Conservation (phyloP, 192 early-diverging fungal genomes). For the Rhizophagus clarus region DNA sequence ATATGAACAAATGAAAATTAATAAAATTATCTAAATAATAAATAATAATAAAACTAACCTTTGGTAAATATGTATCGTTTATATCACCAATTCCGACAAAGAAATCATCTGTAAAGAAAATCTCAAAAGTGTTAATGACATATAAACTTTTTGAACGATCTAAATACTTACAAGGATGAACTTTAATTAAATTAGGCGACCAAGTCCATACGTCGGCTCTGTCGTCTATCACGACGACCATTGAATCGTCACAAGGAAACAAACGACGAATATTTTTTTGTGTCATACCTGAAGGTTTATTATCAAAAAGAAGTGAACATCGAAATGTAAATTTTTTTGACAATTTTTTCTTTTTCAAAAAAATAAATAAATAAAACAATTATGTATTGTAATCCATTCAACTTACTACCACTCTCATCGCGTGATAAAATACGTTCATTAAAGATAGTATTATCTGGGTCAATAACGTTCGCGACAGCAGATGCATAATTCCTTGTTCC, state of each 20-base stretch:
- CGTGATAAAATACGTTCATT: constrained; percentile 88
- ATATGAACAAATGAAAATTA: background rate
- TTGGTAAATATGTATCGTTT: constrained; percentile 71
- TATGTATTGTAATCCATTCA: background rate
- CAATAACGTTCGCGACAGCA: constrained; percentile 82
- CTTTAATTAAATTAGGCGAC: constrained; percentile 87
- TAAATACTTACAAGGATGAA: constrained; percentile 77
- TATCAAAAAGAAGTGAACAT: background rate
- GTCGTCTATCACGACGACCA: constrained; percentile 97
- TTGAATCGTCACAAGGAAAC: constrained; percentile 92
- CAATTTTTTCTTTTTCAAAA: background rate
- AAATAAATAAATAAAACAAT: background rate
- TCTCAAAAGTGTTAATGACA: constrained; percentile 5
- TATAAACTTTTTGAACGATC: background rate
- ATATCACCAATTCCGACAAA: constrained; percentile 97
- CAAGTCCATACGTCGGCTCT: constrained; percentile 93
- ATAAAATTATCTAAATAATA: background rate
- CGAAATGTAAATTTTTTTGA: background rate
- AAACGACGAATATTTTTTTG: constrained; percentile 82
- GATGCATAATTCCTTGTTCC: constrained; percentile 92
- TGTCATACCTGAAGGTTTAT: constrained; percentile 55
- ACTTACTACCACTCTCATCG: constrained; percentile 87
- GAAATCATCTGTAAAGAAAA: constrained; percentile 71
- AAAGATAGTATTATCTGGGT: constrained; percentile 80
- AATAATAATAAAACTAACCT: constrained; percentile 13